Evolutionary conservation across 2,329 filamentous ascomycete genomes (phyloP), one percentile per base, ranked within the genome.

Genomic region (Chalaropsis thielavioides): DNA sequence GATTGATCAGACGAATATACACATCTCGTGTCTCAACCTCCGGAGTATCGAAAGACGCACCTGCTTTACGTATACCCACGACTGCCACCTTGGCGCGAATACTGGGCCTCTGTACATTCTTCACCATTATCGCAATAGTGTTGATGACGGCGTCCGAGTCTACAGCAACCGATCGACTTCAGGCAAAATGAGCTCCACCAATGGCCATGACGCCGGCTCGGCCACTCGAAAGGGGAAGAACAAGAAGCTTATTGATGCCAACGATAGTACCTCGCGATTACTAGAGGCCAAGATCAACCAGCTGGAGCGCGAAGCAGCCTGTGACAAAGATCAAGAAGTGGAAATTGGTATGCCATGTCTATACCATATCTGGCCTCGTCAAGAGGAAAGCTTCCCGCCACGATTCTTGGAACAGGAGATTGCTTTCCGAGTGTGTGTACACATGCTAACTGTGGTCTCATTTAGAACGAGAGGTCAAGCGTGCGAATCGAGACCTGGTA

Each of bases 201-300:
- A 65, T n/a, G 64, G 56, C 22, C 38, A 65, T 8, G 63, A 65
- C 24, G 24, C 41, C 22, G 31, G 22, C 40, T 31, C 60, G 41
- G 24, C 59, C 44, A 49, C 64, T 65, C 94, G 91, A 78, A 94
- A 94, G 76, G 83, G 80, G 65, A 95, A 95, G 78, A 84, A 81
- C 70, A 95, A 95, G 78, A 95, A 95, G 77, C 79, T 83, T 60
- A 78, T 89, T 69, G 92, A 96, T 73, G 88, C 90, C 22, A 89
- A 84, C 71, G 94, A 97, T 76, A 91, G 35, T n/a, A 67, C 92
- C 59, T 90, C 90, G 68, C 95, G 96, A 76, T 82, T 96, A 69
- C 83, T 99, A 62, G 88, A 92, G 68, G 90, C 92, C 68, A 90
- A 95, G 73, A 96, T 99, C 73, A 92, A 91, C 24, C 94, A 97